Conservation (phyloP, 2,329 filamentous ascomycete genomes). For the Clarireedia monteithiana region DNA sequence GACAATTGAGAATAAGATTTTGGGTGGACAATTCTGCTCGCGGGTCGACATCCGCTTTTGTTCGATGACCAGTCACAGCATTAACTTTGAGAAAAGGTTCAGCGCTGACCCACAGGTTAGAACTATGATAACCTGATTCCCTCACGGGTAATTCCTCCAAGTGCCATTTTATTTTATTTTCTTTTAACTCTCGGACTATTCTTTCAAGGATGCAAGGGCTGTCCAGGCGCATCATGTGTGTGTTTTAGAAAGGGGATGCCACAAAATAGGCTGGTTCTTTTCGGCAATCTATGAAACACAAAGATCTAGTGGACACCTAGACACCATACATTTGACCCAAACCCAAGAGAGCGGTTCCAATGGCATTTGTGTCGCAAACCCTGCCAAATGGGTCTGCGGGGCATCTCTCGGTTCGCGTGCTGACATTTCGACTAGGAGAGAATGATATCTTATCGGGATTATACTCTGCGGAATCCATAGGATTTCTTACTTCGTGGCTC, state of each 20-base stretch:
- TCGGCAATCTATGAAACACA: background rate
- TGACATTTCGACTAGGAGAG: no score
- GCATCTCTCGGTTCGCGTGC: background rate
- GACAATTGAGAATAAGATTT: background rate
- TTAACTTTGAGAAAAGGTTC: slow-evolving; percentile 4
- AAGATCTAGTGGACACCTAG: background rate
- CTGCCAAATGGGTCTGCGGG: background rate
- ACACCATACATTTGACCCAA: background rate
- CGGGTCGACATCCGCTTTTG: slow-evolving; percentile 2
- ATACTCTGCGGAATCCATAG: no score
- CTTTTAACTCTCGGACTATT: background rate
- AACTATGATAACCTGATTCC: background rate
- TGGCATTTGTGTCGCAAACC: background rate
- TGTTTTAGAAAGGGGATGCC: background rate
- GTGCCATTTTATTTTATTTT: background rate
- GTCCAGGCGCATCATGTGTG: background rate
- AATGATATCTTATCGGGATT: no score
- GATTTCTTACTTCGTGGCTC: no score
- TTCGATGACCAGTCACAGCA: slow-evolving; percentile 7
- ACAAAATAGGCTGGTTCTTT: background rate
- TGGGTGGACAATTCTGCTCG: background rate
- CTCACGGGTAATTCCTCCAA: slow-evolving; percentile 3
- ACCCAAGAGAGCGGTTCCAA: background rate
- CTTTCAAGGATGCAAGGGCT: slow-evolving; percentile 2
- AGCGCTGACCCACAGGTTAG: slow-evolving; percentile 3